A percentile compares a stretch with the other conserved stretches of the same genome.
These are phyloP conservation scores for Salisapilia sapeloensis DNA, from an alignment of 352 stramenopile species.

Conservation along the genomic window DNA sequence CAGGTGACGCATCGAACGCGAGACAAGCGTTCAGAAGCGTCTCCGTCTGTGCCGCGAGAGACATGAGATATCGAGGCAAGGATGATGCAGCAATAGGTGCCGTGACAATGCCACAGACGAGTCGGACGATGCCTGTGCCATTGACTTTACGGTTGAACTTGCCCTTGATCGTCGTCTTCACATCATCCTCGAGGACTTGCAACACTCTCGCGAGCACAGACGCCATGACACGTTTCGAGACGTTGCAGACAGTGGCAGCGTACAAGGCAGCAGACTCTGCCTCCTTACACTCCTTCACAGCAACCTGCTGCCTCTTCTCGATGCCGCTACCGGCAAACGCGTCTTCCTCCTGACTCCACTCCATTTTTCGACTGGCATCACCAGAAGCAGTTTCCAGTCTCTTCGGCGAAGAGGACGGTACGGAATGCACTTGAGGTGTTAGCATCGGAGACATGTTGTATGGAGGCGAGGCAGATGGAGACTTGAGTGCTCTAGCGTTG, in stretches of 20 bases:
- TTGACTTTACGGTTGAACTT: constrained; percentile 52
- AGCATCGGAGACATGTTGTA: no score
- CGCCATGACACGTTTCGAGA: constrained; percentile 57
- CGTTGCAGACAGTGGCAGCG: constrained; percentile 61
- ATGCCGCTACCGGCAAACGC: constrained; percentile 4
- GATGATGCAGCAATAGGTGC: constrained; percentile 44
- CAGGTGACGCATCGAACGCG: constrained; percentile 20
- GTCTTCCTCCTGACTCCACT: neutral
- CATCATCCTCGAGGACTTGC: constrained; percentile 69
- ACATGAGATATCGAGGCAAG: constrained; percentile 79
- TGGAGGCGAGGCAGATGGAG: no score
- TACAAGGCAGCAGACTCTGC: constrained; percentile 61
- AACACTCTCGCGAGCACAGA: constrained; percentile 70
- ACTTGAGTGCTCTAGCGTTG: constrained; percentile 24
- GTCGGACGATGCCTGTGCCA: constrained; percentile 42
- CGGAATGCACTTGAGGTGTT: no score
- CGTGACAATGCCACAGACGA: constrained; percentile 63
- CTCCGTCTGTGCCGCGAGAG: constrained; percentile 55
- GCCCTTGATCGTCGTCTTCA: constrained; percentile 33
- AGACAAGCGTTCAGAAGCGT: constrained; percentile 45
- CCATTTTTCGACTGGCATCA: constrained; percentile 1
- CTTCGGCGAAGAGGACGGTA: constrained; percentile 5
- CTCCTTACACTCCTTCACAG: constrained; percentile 39
- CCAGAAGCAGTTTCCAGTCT: constrained; percentile 9
- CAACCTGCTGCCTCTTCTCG: constrained; percentile 32